Percentiles rank a stretch among this genome's conserved stretches.
These are phyloP conservation scores for Apiospora kogelbergensis DNA, from an alignment of 2,329 filamentous ascomycete genomes.

Conservation along the genomic window DNA sequence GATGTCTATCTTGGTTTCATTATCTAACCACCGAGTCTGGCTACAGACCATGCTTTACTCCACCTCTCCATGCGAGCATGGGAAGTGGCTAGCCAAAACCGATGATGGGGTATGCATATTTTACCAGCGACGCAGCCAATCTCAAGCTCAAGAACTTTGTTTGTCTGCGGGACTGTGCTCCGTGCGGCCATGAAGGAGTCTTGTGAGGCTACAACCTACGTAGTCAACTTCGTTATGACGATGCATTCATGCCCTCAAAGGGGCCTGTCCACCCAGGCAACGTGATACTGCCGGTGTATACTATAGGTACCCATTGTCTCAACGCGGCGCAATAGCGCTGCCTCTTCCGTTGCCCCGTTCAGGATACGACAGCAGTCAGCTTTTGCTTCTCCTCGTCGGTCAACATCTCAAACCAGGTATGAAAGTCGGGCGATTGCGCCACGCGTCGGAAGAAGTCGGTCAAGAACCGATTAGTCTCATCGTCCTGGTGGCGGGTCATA, in stretches of 20 bases:
- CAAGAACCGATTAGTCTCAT: conserved; percentile 86
- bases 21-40: neutral
- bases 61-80: neutral
- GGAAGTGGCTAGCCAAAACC: neutral
- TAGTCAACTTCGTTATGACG: neutral
- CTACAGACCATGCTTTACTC: neutral
- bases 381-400: conserved; percentile 57
- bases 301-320: neutral
- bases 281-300: neutral
- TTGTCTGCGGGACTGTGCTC: neutral
- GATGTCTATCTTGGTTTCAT: neutral
- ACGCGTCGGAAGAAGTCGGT: conserved; percentile 74
- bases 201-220: neutral
- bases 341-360: neutral
- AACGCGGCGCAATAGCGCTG: neutral
- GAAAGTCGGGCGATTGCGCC: conserved; percentile 53
- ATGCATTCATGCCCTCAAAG: neutral
- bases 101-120: neutral
- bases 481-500: conserved; percentile 67
- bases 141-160: neutral
- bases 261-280: neutral
- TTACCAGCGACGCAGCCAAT: neutral
- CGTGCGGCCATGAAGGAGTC: neutral
- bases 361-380: conserved; percentile 36
- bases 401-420: conserved; percentile 56